Evolutionary conservation across 306 rosid species (phyloP).

Genomic region (Castanea crenata): DNA sequence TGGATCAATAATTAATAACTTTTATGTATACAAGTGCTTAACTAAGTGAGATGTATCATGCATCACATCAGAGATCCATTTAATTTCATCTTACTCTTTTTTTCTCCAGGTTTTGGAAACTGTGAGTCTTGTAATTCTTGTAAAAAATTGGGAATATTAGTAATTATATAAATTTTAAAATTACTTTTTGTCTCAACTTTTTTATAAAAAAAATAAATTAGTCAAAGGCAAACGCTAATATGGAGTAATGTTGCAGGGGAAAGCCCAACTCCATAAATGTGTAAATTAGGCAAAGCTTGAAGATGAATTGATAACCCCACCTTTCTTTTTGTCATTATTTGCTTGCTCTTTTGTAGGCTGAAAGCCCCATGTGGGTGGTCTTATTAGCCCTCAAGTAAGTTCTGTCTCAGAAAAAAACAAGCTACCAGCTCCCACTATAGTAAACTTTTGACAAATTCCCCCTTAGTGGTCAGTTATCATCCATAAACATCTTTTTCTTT

Average conservation of each 20-base stretch:
- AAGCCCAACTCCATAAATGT: neutral
- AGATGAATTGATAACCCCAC: slow-evolving; percentile 33
- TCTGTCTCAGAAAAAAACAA: slow-evolving; percentile 27
- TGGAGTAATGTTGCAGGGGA: neutral
- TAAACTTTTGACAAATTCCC: slow-evolving; percentile 43
- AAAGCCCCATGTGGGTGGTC: slow-evolving; percentile 34
- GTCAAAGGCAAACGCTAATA: no score
- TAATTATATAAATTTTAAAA: no score
- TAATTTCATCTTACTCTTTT: no score
- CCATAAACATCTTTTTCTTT: slow-evolving; percentile 7
- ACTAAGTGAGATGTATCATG: no score
- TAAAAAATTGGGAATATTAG: no score
- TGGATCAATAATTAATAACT: no score
- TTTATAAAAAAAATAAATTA: no score
- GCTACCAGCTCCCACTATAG: slow-evolving; percentile 64
- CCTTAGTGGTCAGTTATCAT: slow-evolving; percentile 9
- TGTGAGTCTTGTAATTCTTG: no score
- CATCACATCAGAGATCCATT: no score
- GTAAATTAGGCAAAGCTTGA: slow-evolving; percentile 9
- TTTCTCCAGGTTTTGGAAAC: no score
- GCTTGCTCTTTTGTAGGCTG: slow-evolving; percentile 46
- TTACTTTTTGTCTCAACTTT: no score
- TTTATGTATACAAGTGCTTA: no score
- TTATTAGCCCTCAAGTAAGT: slow-evolving; percentile 26
- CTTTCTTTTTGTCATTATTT: slow-evolving; percentile 54